Evolutionary conservation across 805 yeast genomes (phyloP).

Genomic region (Priceomyces haplophilus): DNA sequence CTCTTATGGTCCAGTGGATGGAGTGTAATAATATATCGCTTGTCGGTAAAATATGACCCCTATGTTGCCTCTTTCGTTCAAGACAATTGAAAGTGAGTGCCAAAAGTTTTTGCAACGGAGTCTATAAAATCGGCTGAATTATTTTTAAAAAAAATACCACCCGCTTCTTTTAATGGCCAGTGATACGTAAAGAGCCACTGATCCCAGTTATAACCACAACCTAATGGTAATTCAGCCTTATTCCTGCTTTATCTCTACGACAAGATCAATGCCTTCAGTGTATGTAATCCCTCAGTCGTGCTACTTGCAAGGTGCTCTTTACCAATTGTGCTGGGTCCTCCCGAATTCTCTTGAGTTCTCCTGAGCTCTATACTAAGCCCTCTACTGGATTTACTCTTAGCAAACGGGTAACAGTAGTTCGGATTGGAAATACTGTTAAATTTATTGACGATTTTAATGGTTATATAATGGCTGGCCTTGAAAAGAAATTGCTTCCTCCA

Average conservation of each 20-base stretch:
- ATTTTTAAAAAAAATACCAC: not conserved
- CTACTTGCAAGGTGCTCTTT: not conserved
- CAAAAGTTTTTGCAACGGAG: not conserved
- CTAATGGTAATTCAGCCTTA: not conserved
- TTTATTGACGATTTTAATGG: constrained; percentile 1
- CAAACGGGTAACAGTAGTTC: not conserved
- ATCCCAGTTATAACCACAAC: not conserved
- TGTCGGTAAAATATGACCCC: too few species aligned
- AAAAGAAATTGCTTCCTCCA: constrained; percentile 1
- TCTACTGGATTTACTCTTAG: constrained; percentile 2
- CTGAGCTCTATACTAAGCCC: constrained; percentile 2
- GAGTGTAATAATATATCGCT: too few species aligned
- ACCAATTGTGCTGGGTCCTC: not conserved
- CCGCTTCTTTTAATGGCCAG: not conserved
- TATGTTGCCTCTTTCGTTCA: not conserved
- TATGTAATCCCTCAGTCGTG: not conserved
- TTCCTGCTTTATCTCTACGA: not conserved
- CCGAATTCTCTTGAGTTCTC: constrained; percentile 1
- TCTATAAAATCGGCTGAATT: not conserved
- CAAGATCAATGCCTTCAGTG: not conserved
- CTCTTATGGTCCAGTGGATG: too few species aligned
- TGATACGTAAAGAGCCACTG: not conserved
- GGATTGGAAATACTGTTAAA: constrained; percentile 1
- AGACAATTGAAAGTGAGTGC: not conserved
- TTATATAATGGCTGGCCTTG: constrained; percentile 1